Percentiles rank a stretch among this genome's conserved stretches.
Evolutionary conservation across 2,329 filamentous ascomycete species (phyloP).

Genomic region (Diaporthe vexans): DNA sequence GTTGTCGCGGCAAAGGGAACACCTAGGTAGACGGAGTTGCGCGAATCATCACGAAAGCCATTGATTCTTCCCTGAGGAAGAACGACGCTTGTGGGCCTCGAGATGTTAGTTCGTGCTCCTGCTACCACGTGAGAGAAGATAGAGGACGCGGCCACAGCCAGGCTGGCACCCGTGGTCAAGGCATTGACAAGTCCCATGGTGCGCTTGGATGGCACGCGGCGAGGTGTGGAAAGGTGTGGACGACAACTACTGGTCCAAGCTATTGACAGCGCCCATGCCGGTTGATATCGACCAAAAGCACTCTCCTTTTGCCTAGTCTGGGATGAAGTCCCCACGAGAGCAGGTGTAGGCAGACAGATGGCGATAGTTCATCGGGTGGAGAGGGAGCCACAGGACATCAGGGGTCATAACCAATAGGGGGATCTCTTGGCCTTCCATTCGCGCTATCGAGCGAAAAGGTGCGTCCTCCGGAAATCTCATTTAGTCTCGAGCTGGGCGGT

Average conservation of each 20-base stretch:
- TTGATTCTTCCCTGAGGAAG: neutral
- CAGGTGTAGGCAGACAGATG: constrained; percentile 5
- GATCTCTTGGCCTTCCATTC: neutral
- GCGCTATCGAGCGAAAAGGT: constrained; percentile 27
- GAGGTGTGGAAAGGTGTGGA: neutral
- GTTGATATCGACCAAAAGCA: neutral
- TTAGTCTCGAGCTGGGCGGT: constrained; percentile 9
- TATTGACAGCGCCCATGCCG: neutral
- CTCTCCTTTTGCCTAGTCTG: neutral
- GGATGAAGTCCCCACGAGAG: neutral
- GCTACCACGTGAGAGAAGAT: neutral
- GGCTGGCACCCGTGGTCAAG: neutral
- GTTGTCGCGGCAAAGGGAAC: constrained; percentile 57
- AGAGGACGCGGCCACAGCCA: constrained; percentile 3
- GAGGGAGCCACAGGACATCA: neutral
- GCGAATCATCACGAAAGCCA: constrained; percentile 7
- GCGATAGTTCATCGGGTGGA: neutral
- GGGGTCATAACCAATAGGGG: constrained; percentile 12
- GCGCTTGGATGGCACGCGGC: neutral
- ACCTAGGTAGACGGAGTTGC: constrained; percentile 52
- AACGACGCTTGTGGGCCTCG: neutral
- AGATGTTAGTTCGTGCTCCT: neutral
- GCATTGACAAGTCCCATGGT: constrained; percentile 6
- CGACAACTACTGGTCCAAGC: neutral
- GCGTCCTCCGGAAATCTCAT: constrained; percentile 19